phyloP scores from a whole-genome alignment of 2,329 filamentous ascomycete genomes.

The Daldinia eschscholtzii region DNA sequence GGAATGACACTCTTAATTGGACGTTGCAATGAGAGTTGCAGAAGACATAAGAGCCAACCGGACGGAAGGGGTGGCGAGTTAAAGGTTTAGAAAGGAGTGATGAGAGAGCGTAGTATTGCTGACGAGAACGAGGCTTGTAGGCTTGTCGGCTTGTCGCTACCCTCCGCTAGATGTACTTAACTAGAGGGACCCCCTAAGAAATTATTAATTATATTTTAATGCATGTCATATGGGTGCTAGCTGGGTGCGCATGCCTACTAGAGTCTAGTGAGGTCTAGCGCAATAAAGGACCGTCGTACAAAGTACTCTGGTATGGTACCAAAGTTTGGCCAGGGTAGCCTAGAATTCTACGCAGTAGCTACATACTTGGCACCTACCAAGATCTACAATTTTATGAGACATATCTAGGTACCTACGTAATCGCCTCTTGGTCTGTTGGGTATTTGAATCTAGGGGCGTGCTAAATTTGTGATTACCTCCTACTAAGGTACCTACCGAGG shows the following conservation, averaged over 20 bases:
- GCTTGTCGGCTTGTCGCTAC: constrained; percentile 7
- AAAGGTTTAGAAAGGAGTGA: constrained; percentile 32
- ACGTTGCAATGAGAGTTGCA: constrained; percentile 22
- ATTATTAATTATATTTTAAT: constrained; percentile 44
- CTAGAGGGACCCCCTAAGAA: constrained; percentile 34
- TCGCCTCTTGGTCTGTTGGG: constrained; percentile 17
- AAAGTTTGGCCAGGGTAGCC: constrained; percentile 19
- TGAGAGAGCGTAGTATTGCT: constrained; percentile 20
- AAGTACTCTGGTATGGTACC: constrained; percentile 21
- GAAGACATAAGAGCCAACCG: constrained; percentile 37
- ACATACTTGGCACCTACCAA: constrained; percentile 23
- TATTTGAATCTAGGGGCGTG: constrained; percentile 14
- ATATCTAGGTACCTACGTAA: constrained; percentile 34
- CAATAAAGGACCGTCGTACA: constrained; percentile 16
- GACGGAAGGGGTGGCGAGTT: constrained; percentile 40
- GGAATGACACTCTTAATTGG: constrained; percentile 39
- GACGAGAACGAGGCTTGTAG: constrained; percentile 30
- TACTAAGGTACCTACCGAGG: no score
- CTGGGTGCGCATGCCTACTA: constrained; percentile 35
- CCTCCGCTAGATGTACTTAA: constrained; percentile 7
- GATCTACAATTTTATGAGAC: constrained; percentile 29
- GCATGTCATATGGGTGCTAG: constrained; percentile 39
- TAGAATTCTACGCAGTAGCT: constrained; percentile 8
- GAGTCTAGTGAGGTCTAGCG: constrained; percentile 38
- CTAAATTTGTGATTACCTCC: constrained; percentile 5